Evolutionary conservation across 1,284 basidiomycete genomes (phyloP), one percentile per base, ranked within the genome.

Genomic region (Cryptococcus neoformans): DNA sequence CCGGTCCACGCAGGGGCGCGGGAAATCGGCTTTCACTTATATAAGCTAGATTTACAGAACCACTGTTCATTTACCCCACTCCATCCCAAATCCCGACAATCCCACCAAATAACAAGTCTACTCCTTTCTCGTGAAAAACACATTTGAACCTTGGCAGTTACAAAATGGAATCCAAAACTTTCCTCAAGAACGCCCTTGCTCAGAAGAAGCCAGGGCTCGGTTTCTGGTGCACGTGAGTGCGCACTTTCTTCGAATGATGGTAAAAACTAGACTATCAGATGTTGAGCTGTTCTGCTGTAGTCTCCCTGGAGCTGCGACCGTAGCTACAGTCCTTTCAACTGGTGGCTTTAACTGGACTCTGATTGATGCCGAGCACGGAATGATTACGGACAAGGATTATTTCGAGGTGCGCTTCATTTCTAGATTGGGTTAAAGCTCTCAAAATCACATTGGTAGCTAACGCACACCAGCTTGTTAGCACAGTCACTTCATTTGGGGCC

Each of bases 141-240:
- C 21, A 21, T 21, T 21, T 21, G n/a, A n/a, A n/a, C n/a, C n/a
- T n/a, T n/a, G n/a, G n/a, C n/a, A n/a, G n/a, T n/a, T 21, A 21
- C 21, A 21, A 21, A 28, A 62, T 62, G 63, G 56, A 62, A 40
- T 28, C 53, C 9, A 46, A 36, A 17, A 57, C 57, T 14, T 58
- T 47, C 45, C 81, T 85, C 38, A 70, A 82, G 51, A 78, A 78
- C 50, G 78, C 80, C 4, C 80, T 86, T 64, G 80, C 78, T 54
- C 70, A 79, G 1, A 77, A 80, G 55, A 81, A 80, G 59, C 79
- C 83, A n/a, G 85, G 86, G 2, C 85, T 88, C 59, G 86, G 87
- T 5, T 83, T 83, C n/a, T 88, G 87, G 86, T 74, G 87, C 39
- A 87, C 84, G 35, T 73, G 56, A 59, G 69, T 68, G 6, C 35